Percentiles rank a stretch among this genome's conserved stretches.
phyloP scores from a whole-genome alignment of 2,329 filamentous ascomycete genomes.

The Aspergillus flavus region DNA sequence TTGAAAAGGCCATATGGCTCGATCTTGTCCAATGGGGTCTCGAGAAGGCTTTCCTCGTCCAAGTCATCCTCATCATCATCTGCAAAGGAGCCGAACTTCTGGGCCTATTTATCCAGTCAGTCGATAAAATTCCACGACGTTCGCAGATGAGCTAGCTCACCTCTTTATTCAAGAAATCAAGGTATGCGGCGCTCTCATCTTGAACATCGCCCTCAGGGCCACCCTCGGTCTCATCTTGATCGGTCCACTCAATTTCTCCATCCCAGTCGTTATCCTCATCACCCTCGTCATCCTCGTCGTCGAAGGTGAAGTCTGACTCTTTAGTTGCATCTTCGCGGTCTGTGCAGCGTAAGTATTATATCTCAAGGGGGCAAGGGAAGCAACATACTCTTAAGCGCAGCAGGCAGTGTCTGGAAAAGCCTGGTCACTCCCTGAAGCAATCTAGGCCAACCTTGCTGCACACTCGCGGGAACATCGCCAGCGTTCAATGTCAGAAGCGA shows the following conservation, averaged over 20 bases:
- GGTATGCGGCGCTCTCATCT: conserved; percentile 90
- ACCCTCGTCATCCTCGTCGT: conserved; percentile 74
- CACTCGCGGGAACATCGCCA: conserved; percentile 84
- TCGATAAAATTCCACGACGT: conserved; percentile 8
- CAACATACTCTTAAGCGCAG: conserved; percentile 76
- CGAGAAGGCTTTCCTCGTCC: conserved; percentile 88
- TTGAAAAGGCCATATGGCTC: conserved; percentile 94
- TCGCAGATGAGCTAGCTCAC: conserved; percentile 46
- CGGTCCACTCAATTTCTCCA: conserved; percentile 70
- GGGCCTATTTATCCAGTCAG: conserved; percentile 58
- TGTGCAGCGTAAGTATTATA: conserved; percentile 38
- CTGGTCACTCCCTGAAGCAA: conserved; percentile 85
- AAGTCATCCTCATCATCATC: conserved; percentile 87
- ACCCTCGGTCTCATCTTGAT: conserved; percentile 65
- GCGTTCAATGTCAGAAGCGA: conserved; percentile 77
- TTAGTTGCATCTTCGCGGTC: conserved; percentile 89
- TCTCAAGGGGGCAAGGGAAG: not conserved
- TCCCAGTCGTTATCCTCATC: conserved; percentile 84
- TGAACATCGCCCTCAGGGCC: conserved; percentile 67
- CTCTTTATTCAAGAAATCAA: conserved; percentile 95
- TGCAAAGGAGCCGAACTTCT: conserved; percentile 75
- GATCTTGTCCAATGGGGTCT: conserved; percentile 91
- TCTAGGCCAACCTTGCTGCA: conserved; percentile 93
- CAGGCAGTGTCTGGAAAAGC: conserved; percentile 87
- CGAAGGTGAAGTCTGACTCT: conserved; percentile 78